Conservation (phyloP, 140 eudicot genomes). For the Flaveria floridana region DNA sequence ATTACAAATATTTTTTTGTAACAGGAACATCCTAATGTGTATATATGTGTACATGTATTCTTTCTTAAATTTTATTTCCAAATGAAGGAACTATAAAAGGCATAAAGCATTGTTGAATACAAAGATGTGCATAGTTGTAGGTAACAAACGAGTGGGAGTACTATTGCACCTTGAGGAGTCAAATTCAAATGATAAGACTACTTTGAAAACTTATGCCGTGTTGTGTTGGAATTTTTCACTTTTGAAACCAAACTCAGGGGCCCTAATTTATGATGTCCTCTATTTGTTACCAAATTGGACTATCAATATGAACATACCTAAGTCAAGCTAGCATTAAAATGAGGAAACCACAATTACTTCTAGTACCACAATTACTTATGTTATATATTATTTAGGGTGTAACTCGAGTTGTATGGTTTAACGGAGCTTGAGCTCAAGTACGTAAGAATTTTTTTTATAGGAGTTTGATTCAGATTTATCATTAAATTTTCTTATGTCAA, state of each 20-base stretch:
- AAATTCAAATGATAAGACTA: constrained; percentile 2
- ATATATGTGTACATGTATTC: background rate
- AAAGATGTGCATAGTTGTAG: background rate
- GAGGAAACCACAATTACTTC: constrained; percentile 7
- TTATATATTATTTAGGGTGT: too few relatives aligned
- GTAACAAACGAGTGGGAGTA: background rate
- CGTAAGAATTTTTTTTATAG: too few relatives aligned
- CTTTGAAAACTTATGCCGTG: constrained; percentile 17
- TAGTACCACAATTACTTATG: background rate
- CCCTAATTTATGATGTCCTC: constrained; percentile 23
- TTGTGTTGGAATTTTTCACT: constrained; percentile 9
- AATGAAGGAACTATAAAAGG: background rate
- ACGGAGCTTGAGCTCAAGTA: too few relatives aligned
- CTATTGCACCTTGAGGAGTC: constrained; percentile 25
- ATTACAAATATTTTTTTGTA: too few relatives aligned
- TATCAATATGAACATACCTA: background rate
- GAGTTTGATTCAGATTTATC: too few relatives aligned
- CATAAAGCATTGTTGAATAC: background rate
- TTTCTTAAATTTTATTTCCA: background rate
- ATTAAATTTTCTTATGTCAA: too few relatives aligned
- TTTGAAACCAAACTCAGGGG: background rate
- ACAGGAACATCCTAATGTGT: too few relatives aligned
- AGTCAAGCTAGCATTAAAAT: constrained; percentile 19
- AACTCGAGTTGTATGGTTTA: too few relatives aligned
- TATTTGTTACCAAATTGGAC: constrained; percentile 15